Evolutionary conservation across 169 alveolate genomes (phyloP).

Genomic region (Ichthyophthirius multifiliis): DNA sequence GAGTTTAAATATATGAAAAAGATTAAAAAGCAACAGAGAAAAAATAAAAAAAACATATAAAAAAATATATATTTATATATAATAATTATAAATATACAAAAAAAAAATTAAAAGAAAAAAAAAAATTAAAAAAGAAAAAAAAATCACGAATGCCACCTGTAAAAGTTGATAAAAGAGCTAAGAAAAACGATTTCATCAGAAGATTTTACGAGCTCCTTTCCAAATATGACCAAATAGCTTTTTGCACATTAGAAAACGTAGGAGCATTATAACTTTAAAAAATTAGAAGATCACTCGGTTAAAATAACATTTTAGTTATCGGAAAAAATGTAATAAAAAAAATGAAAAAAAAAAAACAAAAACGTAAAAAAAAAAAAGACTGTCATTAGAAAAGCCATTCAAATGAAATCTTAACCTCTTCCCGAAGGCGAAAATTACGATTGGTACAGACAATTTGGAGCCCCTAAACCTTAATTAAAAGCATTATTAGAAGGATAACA

Average conservation of each 20-base stretch:
- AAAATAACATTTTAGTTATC: constrained; percentile 91
- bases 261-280: constrained; percentile 95
- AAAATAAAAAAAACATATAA: no score
- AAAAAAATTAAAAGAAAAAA: no score
- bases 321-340: constrained; percentile 90
- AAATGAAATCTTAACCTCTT: constrained; percentile 73
- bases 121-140: neutral
- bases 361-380: constrained; percentile 51
- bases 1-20: no score
- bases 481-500: constrained; percentile 83
- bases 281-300: constrained; percentile 91
- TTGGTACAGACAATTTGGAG: constrained; percentile 51
- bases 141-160: constrained; percentile 6
- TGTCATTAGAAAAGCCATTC: constrained; percentile 92
- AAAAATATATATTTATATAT: no score
- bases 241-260: constrained; percentile 95
- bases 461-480: constrained; percentile 74
- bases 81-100: no score
- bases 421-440: constrained; percentile 62
- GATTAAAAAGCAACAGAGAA: no score
- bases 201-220: constrained; percentile 46
- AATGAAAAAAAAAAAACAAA: neutral
- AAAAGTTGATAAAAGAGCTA: neutral
- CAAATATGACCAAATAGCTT: constrained; percentile 41
- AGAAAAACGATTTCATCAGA: constrained; percentile 8